phyloP scores from a whole-genome alignment of 208 protist genomes.

The Leishmania aethiopica region DNA sequence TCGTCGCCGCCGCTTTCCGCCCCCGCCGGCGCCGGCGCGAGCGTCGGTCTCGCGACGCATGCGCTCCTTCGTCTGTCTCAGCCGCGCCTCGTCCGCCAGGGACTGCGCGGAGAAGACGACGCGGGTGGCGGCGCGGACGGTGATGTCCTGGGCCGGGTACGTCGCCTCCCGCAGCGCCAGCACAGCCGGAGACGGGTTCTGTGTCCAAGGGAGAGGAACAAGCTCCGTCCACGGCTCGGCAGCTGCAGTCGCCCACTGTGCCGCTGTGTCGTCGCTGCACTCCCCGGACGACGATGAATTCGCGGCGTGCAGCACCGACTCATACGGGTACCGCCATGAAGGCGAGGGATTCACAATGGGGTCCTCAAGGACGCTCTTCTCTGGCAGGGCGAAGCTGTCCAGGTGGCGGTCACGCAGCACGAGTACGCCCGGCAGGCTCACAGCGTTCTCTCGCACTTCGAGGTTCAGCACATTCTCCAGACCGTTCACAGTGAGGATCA shows the following conservation, averaged over 20 bases:
- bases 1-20: conserved; percentile 17
- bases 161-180: conserved; percentile 51
- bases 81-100: conserved; percentile 38
- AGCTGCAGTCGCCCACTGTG: not conserved
- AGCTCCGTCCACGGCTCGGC: conserved; percentile 24
- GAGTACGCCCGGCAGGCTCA: conserved; percentile 68
- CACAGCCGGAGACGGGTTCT: conserved; percentile 64
- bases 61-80: conserved; percentile 32
- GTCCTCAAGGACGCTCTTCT: conserved; percentile 34
- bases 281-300: not conserved
- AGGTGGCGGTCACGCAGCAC: conserved; percentile 65
- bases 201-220: conserved; percentile 69
- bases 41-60: conserved; percentile 29
- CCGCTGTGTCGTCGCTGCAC: not conserved
- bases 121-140: conserved; percentile 38
- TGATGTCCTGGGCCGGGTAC: conserved; percentile 48
- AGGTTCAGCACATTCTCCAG: conserved; percentile 55
- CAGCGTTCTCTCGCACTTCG: conserved; percentile 44
- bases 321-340: conserved; percentile 18
- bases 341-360: conserved; percentile 34
- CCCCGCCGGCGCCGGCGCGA: conserved; percentile 15
- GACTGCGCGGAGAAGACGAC: conserved; percentile 47
- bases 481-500: conserved; percentile 50
- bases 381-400: conserved; percentile 39
- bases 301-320: conserved; percentile 10